Percentiles rank a stretch among this genome's conserved stretches.
Evolutionary conservation across 352 stramenopile genomes (phyloP).

Genomic region (Phytophthora vignae): DNA sequence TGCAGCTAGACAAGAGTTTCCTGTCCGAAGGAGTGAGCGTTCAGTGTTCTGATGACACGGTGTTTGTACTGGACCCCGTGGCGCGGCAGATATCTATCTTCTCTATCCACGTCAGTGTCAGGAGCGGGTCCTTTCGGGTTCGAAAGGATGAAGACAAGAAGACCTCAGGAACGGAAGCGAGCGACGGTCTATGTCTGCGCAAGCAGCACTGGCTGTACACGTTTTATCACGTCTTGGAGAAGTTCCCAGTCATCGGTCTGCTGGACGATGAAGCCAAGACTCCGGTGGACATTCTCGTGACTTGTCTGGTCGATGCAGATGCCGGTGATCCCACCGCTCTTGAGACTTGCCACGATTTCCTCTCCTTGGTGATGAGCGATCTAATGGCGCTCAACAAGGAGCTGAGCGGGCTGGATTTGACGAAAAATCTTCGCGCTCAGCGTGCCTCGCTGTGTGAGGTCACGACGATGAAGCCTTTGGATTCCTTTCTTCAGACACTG

Average conservation of each 20-base stretch:
- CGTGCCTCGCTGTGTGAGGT: neutral
- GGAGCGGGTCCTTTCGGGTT: conserved; percentile 52
- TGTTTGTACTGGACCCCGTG: conserved; percentile 37
- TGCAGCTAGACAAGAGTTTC: conserved; percentile 25
- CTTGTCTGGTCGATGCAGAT: neutral
- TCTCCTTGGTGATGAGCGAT: conserved; percentile 35
- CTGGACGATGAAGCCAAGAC: neutral
- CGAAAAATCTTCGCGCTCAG: neutral
- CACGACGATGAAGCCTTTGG: neutral
- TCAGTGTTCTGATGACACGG: conserved; percentile 14
- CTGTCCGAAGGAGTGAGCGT: conserved; percentile 8
- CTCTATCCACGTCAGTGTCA: conserved; percentile 29
- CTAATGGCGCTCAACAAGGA: conserved; percentile 32
- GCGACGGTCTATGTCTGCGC: neutral
- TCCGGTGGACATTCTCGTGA: neutral
- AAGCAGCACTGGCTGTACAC: conserved; percentile 21
- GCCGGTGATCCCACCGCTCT: neutral
- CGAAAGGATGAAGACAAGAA: conserved; percentile 12
- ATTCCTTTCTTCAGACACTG: conserved; percentile 6
- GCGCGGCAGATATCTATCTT: conserved; percentile 3
- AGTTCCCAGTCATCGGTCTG: conserved; percentile 43
- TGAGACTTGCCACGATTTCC: neutral
- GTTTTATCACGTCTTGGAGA: conserved; percentile 58
- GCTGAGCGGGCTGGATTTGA: conserved; percentile 24
- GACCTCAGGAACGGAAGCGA: neutral